Percentiles rank a stretch among this genome's conserved stretches.
Conservation (phyloP, 1,284 basidiomycete species). For the Tetrapyrgos nigripes region DNA sequence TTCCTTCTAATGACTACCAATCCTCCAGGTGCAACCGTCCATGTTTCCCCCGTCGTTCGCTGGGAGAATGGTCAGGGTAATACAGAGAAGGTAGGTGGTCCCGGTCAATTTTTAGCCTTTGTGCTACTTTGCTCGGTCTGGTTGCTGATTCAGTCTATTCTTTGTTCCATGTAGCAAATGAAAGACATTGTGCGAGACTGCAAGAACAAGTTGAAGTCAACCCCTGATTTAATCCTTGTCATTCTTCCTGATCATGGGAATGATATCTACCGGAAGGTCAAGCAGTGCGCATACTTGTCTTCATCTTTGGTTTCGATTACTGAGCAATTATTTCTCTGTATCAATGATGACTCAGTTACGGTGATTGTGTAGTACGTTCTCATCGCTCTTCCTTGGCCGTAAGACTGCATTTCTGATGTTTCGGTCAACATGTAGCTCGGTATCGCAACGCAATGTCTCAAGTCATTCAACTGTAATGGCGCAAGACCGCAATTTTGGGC, state of each 20-base stretch:
- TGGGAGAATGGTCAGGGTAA: constrained; percentile 36
- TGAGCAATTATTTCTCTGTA: background rate
- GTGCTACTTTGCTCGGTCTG: background rate
- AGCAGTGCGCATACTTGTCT: constrained; percentile 45
- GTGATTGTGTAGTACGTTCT: background rate
- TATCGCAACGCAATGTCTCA: constrained; percentile 55
- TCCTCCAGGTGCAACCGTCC: constrained; percentile 35
- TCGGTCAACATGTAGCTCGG: too few relatives aligned
- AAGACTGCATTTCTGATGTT: constrained; percentile 29
- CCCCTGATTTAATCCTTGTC: constrained; percentile 24
- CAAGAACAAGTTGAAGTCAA: constrained; percentile 4
- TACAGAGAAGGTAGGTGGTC: constrained; percentile 10
- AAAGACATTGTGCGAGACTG: constrained; percentile 15
- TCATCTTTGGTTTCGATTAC: background rate
- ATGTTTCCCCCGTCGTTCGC: constrained; percentile 32
- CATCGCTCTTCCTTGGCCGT: background rate
- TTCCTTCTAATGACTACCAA: background rate
- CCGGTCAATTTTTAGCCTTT: background rate
- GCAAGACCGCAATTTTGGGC: constrained; percentile 55
- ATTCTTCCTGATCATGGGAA: constrained; percentile 52
- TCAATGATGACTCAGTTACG: background rate
- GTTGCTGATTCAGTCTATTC: background rate
- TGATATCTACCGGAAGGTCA: constrained; percentile 54
- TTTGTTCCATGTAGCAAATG: constrained; percentile 12
- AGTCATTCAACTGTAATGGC: constrained; percentile 42